phyloP scores from a whole-genome alignment of 164 flowering plant species.

The Vitis labrusca region DNA sequence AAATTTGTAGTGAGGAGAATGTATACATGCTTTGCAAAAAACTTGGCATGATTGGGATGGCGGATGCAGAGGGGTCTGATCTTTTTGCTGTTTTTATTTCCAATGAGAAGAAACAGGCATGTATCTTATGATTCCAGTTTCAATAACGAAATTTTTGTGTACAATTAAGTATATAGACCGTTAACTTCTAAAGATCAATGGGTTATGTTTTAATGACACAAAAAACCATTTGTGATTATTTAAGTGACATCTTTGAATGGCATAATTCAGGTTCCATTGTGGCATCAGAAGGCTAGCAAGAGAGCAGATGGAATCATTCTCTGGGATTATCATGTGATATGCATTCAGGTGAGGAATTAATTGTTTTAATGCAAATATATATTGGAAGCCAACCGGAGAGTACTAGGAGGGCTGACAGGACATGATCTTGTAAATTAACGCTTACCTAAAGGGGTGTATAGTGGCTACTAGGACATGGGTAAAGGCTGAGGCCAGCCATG shows the following conservation, averaged over 20 bases:
- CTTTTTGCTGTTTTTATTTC: slow-evolving; percentile 84
- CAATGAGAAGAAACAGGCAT: slow-evolving; percentile 83
- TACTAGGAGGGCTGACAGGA: too few species aligned
- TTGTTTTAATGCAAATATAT: background rate
- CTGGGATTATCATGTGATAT: slow-evolving; percentile 97
- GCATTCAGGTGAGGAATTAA: slow-evolving; percentile 66
- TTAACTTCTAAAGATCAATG: too few species aligned
- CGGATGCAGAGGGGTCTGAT: slow-evolving; percentile 61
- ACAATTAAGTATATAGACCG: too few species aligned
- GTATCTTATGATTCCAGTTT: slow-evolving; percentile 16
- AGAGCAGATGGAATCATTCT: slow-evolving; percentile 74
- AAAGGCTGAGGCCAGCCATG: too few species aligned
- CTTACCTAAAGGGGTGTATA: too few species aligned
- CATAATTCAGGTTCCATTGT: slow-evolving; percentile 61
- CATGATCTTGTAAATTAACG: too few species aligned
- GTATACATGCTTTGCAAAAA: slow-evolving; percentile 81
- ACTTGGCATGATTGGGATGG: slow-evolving; percentile 44
- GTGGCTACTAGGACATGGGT: too few species aligned
- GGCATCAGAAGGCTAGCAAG: slow-evolving; percentile 94
- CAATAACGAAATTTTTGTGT: background rate
- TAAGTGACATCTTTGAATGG: slow-evolving; percentile 8
- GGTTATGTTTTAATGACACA: too few species aligned
- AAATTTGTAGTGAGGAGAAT: slow-evolving; percentile 74
- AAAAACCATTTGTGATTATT: background rate
- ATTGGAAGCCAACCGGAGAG: too few species aligned